Conservation (phyloP, 1,284 basidiomycete species). For the Trametes versicolor region DNA sequence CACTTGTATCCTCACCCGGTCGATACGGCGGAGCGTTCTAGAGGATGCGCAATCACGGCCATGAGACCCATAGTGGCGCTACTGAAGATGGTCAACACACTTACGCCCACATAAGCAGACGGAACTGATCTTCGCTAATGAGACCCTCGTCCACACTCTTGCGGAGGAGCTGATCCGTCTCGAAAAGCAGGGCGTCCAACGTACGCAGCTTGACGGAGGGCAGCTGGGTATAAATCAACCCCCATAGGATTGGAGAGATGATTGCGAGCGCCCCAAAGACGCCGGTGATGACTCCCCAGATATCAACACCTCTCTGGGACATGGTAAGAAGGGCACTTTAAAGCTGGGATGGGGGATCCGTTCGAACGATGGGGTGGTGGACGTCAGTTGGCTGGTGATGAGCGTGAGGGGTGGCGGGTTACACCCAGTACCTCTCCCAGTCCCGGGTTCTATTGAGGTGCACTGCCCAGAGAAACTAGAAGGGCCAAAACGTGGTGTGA, state of each 20-base stretch:
- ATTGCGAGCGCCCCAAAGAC: background rate
- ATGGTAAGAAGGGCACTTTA: conserved; percentile 4
- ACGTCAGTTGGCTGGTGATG: too few species aligned
- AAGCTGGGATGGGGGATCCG: too few species aligned
- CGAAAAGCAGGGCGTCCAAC: background rate
- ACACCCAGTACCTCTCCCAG: too few species aligned
- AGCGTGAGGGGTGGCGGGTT: too few species aligned
- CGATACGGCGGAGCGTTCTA: background rate
- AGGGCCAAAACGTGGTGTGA: background rate
- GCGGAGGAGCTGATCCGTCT: conserved; percentile 7
- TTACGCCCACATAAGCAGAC: conserved; percentile 1
- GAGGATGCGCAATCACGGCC: background rate
- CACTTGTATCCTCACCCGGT: background rate
- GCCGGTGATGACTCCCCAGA: conserved; percentile 3
- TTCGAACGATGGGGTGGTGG: too few species aligned
- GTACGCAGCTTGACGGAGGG: conserved; percentile 9
- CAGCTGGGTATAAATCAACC: background rate
- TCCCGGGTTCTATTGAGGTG: too few species aligned
- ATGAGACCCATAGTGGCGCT: background rate
- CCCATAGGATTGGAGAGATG: conserved; percentile 4
- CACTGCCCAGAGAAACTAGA: too few species aligned
- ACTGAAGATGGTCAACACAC: background rate
- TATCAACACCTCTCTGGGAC: conserved; percentile 9
- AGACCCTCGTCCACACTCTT: conserved; percentile 12
- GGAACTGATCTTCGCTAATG: conserved; percentile 4